Evolutionary conservation across 2,329 filamentous ascomycete genomes (phyloP).

Genomic region (Aspergillus awamori): DNA sequence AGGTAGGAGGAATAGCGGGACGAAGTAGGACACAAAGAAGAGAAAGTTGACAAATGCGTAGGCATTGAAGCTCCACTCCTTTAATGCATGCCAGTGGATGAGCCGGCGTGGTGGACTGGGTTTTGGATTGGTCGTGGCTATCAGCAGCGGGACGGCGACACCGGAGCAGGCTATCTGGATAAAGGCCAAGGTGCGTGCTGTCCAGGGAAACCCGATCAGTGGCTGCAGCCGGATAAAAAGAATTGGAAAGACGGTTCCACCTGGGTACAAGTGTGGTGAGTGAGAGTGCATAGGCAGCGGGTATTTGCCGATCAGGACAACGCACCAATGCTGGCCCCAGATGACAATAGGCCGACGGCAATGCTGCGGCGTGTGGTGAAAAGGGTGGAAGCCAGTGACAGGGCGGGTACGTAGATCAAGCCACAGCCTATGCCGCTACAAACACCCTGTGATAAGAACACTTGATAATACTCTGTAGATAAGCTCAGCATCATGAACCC

Average conservation of each 20-base stretch:
- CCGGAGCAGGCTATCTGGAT: slow-evolving; percentile 13
- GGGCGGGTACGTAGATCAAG: slow-evolving; percentile 59
- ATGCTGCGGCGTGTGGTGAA: slow-evolving; percentile 56
- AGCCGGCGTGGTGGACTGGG: slow-evolving; percentile 7
- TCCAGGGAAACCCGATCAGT: slow-evolving; percentile 14
- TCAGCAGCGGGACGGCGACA: slow-evolving; percentile 9
- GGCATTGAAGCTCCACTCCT: slow-evolving; percentile 6
- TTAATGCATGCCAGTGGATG: slow-evolving; percentile 12
- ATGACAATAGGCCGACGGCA: slow-evolving; percentile 57
- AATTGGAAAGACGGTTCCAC: slow-evolving; percentile 15
- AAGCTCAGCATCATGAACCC: slow-evolving; percentile 51
- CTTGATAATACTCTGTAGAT: slow-evolving; percentile 47
- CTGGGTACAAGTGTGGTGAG: background rate
- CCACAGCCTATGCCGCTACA: slow-evolving; percentile 56
- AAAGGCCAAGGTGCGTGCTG: slow-evolving; percentile 10
- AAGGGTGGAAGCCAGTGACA: slow-evolving; percentile 64
- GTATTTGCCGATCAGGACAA: background rate
- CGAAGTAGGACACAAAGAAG: slow-evolving; percentile 14
- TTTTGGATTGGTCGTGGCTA: slow-evolving; percentile 4
- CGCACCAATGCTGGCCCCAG: slow-evolving; percentile 39
- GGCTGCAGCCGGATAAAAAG: slow-evolving; percentile 15
- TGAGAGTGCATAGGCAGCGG: background rate
- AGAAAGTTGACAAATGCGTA: slow-evolving; percentile 11
- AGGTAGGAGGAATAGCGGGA: slow-evolving; percentile 13
- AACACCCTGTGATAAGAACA: slow-evolving; percentile 50